These are phyloP conservation scores for Trametes punicea DNA, from an alignment of 768 basidiomycete species.

Conservation along the genomic window DNA sequence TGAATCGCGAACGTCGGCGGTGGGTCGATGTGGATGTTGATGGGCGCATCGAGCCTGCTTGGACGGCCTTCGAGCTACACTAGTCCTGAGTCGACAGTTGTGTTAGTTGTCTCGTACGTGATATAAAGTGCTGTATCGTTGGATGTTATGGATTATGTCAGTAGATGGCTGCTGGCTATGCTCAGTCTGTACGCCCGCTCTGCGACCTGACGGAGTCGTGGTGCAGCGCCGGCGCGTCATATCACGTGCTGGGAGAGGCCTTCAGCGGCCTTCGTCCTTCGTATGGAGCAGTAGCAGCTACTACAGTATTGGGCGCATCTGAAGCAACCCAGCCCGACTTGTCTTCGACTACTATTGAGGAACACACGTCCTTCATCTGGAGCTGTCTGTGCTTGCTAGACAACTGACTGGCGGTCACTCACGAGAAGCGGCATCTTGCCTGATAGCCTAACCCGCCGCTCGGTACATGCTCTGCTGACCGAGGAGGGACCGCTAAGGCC, in stretches of 20 bases:
- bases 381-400: too few relatives aligned
- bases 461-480: background rate
- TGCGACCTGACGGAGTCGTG: background rate
- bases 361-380: too few relatives aligned
- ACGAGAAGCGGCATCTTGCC: background rate
- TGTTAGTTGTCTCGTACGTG: background rate
- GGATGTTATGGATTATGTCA: background rate
- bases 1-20: slow-evolving; percentile 43
- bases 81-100: background rate
- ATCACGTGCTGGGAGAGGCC: slow-evolving; percentile 6
- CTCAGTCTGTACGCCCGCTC: too few relatives aligned
- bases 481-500: background rate
- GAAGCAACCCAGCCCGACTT: too few relatives aligned
- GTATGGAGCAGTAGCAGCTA: too few relatives aligned
- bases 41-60: slow-evolving; percentile 52
- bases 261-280: background rate
- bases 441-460: too few relatives aligned
- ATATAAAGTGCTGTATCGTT: background rate
- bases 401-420: background rate
- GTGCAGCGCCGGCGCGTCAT: background rate
- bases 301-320: too few relatives aligned
- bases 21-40: slow-evolving; percentile 70
- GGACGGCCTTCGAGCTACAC: slow-evolving; percentile 58
- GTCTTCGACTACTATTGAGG: too few relatives aligned
- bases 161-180: too few relatives aligned